A percentile compares a stretch with the other conserved stretches of the same genome.
These are phyloP conservation scores for Pterocarpus santalinus DNA, from an alignment of 306 rosid genomes.

Conservation along the genomic window DNA sequence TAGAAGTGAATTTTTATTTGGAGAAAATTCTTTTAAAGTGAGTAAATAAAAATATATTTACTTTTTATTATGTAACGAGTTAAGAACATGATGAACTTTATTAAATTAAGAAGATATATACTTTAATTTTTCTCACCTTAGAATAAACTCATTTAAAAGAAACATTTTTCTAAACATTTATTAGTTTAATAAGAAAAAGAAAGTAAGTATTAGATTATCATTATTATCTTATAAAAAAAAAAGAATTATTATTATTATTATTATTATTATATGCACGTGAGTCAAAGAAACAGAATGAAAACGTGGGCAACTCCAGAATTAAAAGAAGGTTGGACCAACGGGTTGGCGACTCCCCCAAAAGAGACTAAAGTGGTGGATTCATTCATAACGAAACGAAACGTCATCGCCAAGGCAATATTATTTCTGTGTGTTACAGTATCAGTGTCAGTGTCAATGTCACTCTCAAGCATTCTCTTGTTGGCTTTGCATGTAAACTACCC, in stretches of 20 bases:
- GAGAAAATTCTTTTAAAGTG: too few relatives aligned
- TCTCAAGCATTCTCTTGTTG: neutral
- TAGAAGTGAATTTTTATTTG: too few relatives aligned
- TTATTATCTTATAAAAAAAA: neutral
- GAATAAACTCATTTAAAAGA: too few relatives aligned
- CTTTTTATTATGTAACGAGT: too few relatives aligned
- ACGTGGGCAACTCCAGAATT: constrained; percentile 46
- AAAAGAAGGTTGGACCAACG: constrained; percentile 22
- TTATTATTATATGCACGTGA: constrained; percentile 24
- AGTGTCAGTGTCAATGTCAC: neutral
- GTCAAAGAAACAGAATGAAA: constrained; percentile 27
- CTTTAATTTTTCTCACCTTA: too few relatives aligned
- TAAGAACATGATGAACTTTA: too few relatives aligned
- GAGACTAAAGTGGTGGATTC: neutral
- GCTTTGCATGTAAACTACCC: neutral
- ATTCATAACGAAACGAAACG: neutral
- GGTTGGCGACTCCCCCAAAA: neutral
- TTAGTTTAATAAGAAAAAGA: neutral
- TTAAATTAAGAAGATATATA: too few relatives aligned
- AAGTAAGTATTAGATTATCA: neutral
- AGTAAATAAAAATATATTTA: too few relatives aligned
- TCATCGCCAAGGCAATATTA: neutral
- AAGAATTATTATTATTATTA: neutral
- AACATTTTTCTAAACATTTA: too few relatives aligned
- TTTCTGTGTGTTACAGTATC: neutral